Percentiles rank a stretch among this genome's conserved stretches.
Evolutionary conservation across 2,329 filamentous ascomycete species (phyloP).

Genomic region (Botrytis sinoallii): DNA sequence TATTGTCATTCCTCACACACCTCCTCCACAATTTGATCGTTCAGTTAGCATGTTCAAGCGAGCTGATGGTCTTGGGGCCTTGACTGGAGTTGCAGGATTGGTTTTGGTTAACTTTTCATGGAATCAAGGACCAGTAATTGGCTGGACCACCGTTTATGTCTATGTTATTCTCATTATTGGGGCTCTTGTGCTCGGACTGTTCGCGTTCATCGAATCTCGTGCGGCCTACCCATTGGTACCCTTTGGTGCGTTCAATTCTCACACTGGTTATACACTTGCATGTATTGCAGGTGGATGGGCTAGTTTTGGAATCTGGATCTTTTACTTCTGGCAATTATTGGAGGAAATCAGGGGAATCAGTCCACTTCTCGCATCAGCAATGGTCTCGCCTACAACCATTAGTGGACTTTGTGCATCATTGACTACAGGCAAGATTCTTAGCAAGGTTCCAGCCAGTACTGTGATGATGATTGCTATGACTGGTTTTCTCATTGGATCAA

Average conservation of each 20-base stretch:
- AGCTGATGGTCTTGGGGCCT: slow-evolving; percentile 45
- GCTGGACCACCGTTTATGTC: slow-evolving; percentile 31
- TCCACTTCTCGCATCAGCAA: slow-evolving; percentile 36
- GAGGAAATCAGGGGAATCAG: slow-evolving; percentile 31
- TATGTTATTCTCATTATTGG: slow-evolving; percentile 55
- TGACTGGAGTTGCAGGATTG: slow-evolving; percentile 48
- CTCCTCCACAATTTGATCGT: slow-evolving; percentile 35
- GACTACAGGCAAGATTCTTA: slow-evolving; percentile 39
- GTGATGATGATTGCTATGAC: slow-evolving; percentile 39
- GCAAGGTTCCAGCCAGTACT: slow-evolving; percentile 34
- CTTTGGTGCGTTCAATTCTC: slow-evolving; percentile 47
- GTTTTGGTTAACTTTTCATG: slow-evolving; percentile 56
- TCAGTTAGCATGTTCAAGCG: slow-evolving; percentile 30
- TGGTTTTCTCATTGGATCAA: slow-evolving; percentile 43
- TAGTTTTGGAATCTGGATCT: slow-evolving; percentile 35
- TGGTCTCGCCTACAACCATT: slow-evolving; percentile 33
- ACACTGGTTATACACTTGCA: slow-evolving; percentile 47
- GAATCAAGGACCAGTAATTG: slow-evolving; percentile 40
- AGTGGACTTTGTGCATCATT: slow-evolving; percentile 38
- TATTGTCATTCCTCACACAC: slow-evolving; percentile 41
- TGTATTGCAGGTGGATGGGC: slow-evolving; percentile 33
- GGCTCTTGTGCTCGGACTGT: slow-evolving; percentile 50
- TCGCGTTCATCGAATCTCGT: slow-evolving; percentile 51
- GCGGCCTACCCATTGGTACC: slow-evolving; percentile 55
- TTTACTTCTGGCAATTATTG: slow-evolving; percentile 32